These are phyloP conservation scores for Aspergillaceae sp. DNA, from an alignment of 2,329 filamentous ascomycete genomes.

Conservation along the genomic window DNA sequence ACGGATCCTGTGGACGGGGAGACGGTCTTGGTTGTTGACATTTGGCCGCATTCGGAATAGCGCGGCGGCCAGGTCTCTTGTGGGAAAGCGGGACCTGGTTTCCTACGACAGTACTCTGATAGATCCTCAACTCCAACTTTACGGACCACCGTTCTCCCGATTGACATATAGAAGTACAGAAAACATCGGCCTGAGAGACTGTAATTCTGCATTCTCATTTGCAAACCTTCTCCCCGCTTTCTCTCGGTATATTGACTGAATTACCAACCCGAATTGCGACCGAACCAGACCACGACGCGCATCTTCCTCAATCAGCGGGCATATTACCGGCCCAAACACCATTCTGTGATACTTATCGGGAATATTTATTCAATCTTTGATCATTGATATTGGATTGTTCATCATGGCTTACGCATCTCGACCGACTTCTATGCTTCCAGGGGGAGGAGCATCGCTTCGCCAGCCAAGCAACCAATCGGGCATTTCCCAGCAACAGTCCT, in stretches of 20 bases:
- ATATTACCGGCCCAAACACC: neutral
- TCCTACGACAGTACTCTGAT: neutral
- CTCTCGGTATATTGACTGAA: neutral
- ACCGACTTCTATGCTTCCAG: conserved; percentile 24
- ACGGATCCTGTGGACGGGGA: neutral
- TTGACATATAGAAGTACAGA: neutral
- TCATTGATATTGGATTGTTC: neutral
- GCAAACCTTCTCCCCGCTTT: neutral
- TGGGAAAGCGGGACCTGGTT: neutral
- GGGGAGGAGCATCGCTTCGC: conserved; percentile 20
- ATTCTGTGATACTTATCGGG: neutral
- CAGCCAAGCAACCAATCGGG: conserved; percentile 22
- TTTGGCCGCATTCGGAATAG: conserved; percentile 29
- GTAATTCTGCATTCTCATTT: neutral
- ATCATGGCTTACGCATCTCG: conserved; percentile 31
- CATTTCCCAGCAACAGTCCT: conserved; percentile 42
- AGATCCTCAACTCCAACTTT: neutral
- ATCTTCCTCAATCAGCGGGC: no score
- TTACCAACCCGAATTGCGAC: neutral
- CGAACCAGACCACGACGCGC: no score
- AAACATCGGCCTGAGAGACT: neutral
- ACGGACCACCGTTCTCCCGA: neutral
- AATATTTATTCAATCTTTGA: neutral
- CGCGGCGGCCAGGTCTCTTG: conserved; percentile 4
- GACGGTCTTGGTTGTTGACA: conserved; percentile 25